Base-by-base conservation (phyloP, 257 asterid genomes). In the Coffea canephora region DNA sequence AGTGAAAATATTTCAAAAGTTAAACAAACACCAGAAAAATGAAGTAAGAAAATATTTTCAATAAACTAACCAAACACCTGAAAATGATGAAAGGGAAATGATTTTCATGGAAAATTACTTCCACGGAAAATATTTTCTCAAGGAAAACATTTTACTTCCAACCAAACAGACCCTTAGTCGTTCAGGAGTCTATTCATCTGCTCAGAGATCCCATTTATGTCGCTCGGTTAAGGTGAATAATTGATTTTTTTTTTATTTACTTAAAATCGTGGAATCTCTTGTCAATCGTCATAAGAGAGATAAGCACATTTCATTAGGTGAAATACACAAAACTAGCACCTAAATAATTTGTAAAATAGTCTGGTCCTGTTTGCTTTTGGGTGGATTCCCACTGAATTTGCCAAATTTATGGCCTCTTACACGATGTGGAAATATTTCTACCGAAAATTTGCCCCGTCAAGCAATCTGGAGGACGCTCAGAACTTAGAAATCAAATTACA, bases 401-500 rank as follows among this genome's bases (percentile, higher is more conserved):
- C 54, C 66, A 39, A 75, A 75, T 19, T 41, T 59, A 4, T 59
- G 68, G 49, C 78, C 16, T 64, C 39, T 31, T 61, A 61, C 71
- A 23, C 23, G 39, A 64, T 65, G 27, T n/a, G 48, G 61, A 48
- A 39, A 27, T 49, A 13, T 18, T 57, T n/a, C 25, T 25, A 72
- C 62, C 43, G 34, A 43, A 27, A 55, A 59, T 19, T 23, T 61
- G 34, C 34, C 34, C 14, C 34, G 14, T 8, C 34, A 31, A 31
- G 34, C 34, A 61, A 61, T 61, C 14, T 61, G n/a, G 64, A 57
- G 21, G 21, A 31, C 34, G 34, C 3, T 57, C 5, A 16, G n/a
- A 39, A 61, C 9, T 19, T 23, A 16, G 50, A 4, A 21, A 39
- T 39, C 43, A 67, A 49, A 1, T 89, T 88, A 94, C 69, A 82